Base-by-base conservation (phyloP, 2,329 filamentous ascomycete genomes). In the Fusarium metavorans region DNA sequence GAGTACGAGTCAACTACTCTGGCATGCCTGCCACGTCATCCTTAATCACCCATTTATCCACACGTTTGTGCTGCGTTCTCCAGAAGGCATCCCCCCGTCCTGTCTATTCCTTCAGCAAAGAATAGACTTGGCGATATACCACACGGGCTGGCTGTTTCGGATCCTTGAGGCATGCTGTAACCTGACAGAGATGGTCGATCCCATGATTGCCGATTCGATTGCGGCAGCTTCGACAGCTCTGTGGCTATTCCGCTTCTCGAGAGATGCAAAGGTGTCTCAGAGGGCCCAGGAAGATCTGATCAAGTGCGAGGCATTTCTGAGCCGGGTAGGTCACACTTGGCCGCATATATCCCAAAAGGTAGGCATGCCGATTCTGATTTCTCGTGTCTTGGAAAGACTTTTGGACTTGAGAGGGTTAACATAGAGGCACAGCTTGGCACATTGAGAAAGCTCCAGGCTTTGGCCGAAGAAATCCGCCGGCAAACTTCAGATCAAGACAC, bases 331-430 rank as follows among this genome's bases (percentile, higher is more conserved):
- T 6, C 3, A 60, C 32, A 16, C 20, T 11, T 74, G 72, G 72
- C 71, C 71, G 1, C 72, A 74, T 27, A 58, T 74, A 27, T n/a
- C 48, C 1, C 61, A 70, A 11, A 74, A 74, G 59, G 72, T 70
- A 5, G 7, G 41, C 27, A 45, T 14, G 18, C n/a, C 25, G 25
- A 20, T 32, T 0, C 14, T 52, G 3, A 2, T 25, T 23, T 13
- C n/a, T 20, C 41, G 41, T n/a, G 6, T 9, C 16, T 43, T 2
- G 41, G 41, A 43, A 43, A 43, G n/a, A 43, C 6, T 23, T 43
- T 18, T 43, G 6, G n/a, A 43, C 20, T 23, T 23, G 20, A 48
- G 7, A 13, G 43, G 11, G 20, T 14, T 48, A 48, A 48, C 43
- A 23, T 11, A 14, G 11, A 48, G 6, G 14, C 3, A 13, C 14